Conservation (phyloP, 331 rosid genomes). For the Erythrophleum ivorense region DNA sequence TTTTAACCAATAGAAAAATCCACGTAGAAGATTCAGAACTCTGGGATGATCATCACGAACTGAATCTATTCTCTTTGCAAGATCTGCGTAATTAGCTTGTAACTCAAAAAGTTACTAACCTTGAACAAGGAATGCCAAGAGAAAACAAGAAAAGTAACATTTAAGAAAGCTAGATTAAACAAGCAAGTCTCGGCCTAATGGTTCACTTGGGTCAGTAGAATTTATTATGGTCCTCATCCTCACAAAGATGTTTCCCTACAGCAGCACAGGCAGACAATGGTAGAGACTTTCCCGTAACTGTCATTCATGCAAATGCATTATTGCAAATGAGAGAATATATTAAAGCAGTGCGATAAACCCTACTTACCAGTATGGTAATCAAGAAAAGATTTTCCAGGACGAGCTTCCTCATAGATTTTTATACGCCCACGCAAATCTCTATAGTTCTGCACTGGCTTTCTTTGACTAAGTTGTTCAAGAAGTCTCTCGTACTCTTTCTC, state of each 20-base stretch:
- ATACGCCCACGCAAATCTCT: slow-evolving; percentile 47
- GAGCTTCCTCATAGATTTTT: slow-evolving; percentile 36
- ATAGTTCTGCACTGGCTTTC: slow-evolving; percentile 39
- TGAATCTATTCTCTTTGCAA: slow-evolving; percentile 34
- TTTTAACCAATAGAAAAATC: slow-evolving; percentile 49
- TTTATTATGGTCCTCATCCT: neutral
- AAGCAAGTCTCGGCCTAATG: neutral
- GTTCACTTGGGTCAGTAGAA: neutral
- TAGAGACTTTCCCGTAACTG: neutral
- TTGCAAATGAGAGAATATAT: neutral
- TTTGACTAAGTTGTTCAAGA: slow-evolving; percentile 10
- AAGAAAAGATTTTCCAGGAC: slow-evolving; percentile 50
- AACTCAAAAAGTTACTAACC: slow-evolving; percentile 19
- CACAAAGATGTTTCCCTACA: neutral
- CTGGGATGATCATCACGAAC: slow-evolving; percentile 36
- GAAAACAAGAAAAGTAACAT: slow-evolving; percentile 5
- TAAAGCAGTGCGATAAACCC: slow-evolving; percentile 18
- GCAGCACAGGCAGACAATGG: neutral
- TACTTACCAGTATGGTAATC: slow-evolving; percentile 59
- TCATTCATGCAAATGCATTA: neutral
- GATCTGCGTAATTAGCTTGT: slow-evolving; percentile 44
- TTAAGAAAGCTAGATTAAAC: slow-evolving; percentile 17
- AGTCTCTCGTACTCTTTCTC: slow-evolving; percentile 45
- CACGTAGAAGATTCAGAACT: slow-evolving; percentile 50
- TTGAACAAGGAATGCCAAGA: slow-evolving; percentile 6